These are phyloP conservation scores for Aspergillus hancockii DNA, from an alignment of 495 filamentous ascomycete species.

Conservation along the genomic window DNA sequence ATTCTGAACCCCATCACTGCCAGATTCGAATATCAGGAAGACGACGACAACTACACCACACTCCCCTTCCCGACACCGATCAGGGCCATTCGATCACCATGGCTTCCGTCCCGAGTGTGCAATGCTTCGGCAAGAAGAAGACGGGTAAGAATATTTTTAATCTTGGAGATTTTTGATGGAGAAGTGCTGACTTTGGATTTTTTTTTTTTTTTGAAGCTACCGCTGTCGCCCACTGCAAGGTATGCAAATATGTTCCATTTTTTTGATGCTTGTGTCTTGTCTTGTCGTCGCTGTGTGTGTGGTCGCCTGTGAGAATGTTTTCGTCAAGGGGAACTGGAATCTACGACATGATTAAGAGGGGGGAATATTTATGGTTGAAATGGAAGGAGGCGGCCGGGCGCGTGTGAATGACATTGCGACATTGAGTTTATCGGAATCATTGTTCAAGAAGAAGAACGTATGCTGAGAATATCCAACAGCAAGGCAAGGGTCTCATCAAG, in stretches of 20 bases:
- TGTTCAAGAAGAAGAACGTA: constrained; percentile 7
- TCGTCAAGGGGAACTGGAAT: constrained; percentile 16
- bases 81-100: constrained; percentile 59
- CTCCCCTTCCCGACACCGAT: constrained; percentile 48
- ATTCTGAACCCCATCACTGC: constrained; percentile 14
- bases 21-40: constrained; percentile 10
- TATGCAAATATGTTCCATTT: constrained; percentile 41
- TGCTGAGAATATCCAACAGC: constrained; percentile 54
- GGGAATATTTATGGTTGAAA: neutral
- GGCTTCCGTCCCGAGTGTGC: constrained; percentile 80
- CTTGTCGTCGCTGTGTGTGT: neutral
- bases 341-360: neutral
- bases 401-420: neutral
- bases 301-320: neutral
- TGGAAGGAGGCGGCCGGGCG: constrained; percentile 5
- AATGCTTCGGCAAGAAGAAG: constrained; percentile 96
- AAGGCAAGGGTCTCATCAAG: constrained; percentile 93
- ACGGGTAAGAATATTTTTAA: constrained; percentile 55
- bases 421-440: neutral
- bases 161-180: constrained; percentile 2
- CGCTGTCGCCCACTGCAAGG: constrained; percentile 93
- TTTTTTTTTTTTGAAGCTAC: constrained; percentile 68
- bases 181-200: constrained; percentile 36
- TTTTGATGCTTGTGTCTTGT: constrained; percentile 5
- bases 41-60: constrained; percentile 34